Conservation (phyloP, 495 filamentous ascomycete species). For the Aspergillus indologenus region DNA sequence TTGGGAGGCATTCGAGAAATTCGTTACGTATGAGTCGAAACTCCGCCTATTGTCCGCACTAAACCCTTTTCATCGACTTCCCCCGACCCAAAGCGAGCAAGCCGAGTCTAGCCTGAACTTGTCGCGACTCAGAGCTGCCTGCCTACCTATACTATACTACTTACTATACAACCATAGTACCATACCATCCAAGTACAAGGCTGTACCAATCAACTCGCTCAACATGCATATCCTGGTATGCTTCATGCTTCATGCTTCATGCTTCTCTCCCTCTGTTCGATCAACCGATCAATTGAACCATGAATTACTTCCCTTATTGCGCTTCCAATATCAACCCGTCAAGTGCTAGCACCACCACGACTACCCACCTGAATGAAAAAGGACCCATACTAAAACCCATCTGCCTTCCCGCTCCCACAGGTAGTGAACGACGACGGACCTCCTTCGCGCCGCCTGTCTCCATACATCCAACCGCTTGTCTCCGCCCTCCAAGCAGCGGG, state of each 20-base stretch:
- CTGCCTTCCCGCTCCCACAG: slow-evolving; percentile 37
- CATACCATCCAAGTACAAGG: slow-evolving; percentile 11
- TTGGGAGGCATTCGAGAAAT: neutral
- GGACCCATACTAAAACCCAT: neutral
- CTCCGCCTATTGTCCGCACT: neutral
- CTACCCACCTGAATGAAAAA: slow-evolving; percentile 1
- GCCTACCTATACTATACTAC: neutral
- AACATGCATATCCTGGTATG: slow-evolving; percentile 50
- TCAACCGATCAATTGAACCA: neutral
- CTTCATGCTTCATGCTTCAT: too few species aligned
- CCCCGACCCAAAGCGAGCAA: neutral
- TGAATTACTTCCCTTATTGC: neutral
- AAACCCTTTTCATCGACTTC: neutral
- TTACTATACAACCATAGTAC: slow-evolving; percentile 4
- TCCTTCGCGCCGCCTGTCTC: slow-evolving; percentile 78
- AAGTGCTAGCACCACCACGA: too few species aligned
- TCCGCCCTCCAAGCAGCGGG: slow-evolving; percentile 71
- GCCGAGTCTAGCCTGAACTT: neutral
- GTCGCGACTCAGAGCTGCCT: neutral
- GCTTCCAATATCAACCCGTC: too few species aligned
- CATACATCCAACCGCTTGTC: slow-evolving; percentile 85
- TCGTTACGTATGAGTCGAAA: neutral
- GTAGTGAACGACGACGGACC: slow-evolving; percentile 94
- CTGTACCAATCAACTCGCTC: slow-evolving; percentile 12
- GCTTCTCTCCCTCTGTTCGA: slow-evolving; percentile 12